Evolutionary conservation across 352 stramenopile genomes (phyloP), one percentile per base, ranked within the genome.

Genomic region (Phytophthora rubi): DNA sequence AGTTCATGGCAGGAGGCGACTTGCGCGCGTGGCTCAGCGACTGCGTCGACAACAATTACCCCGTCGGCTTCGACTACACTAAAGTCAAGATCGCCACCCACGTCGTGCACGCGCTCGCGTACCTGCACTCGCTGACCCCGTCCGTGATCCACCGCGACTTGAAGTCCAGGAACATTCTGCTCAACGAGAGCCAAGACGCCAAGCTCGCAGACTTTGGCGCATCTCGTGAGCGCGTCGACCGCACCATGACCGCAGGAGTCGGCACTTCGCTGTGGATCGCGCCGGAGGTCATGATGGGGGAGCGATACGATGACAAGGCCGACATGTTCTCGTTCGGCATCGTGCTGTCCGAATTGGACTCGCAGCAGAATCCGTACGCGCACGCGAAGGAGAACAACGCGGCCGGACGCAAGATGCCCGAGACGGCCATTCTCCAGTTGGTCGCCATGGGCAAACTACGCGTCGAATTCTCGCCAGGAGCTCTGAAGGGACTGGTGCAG

Each of bases 1-100:
- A 92, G 59, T 90, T 76, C 69, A 88, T 92, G 80, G 73, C 74
- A 35, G 83, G 83, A 39, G 83, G 83, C 12, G 79, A 91, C 53
- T 62, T 91, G 42, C 72, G 80, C 15, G 67, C 68, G 8, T 76
- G 85, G 63, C 67, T 91, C 2, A 65, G 65, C 39, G 61, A 71
- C 15, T 79, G 74, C 4, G 68, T 76, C 4, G 65, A 79, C 15
- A 69, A 73, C 1, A 16, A 59, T 5, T 28, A 28, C 7, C 70
- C 62, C 0, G 53, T 68, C 1, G 81, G 81, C 3, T 86, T 87
- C 52, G 77, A 87, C 51, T 65, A 59, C 26, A 52, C 60, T 1
- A 88, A 85, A 51, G 59, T 77, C 12, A 74, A 78, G 33, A 83
- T 85, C 30, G 72, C 77, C 7, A 67, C 72, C 56, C 70, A 80